A percentile compares a stretch with the other conserved stretches of the same genome.
These are phyloP conservation scores for Sicyos edulis DNA, from an alignment of 306 rosid species.

Conservation along the genomic window DNA sequence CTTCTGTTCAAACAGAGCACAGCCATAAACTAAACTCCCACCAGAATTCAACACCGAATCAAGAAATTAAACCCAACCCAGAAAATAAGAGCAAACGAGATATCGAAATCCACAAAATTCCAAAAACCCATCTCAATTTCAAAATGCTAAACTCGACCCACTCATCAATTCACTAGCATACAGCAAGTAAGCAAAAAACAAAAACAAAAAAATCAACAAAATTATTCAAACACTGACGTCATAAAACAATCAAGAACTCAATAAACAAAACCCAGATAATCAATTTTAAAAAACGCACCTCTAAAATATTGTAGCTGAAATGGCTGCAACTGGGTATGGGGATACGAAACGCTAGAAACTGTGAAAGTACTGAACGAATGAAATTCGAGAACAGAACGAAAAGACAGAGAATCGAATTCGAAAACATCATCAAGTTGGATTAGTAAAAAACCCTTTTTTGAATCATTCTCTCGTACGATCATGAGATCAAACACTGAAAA, in stretches of 20 bases:
- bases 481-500: background rate
- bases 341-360: conserved; percentile 74
- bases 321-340: conserved; percentile 45
- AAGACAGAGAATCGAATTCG: conserved; percentile 42
- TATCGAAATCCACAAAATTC: no score
- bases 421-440: conserved; percentile 35
- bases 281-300: conserved; percentile 38
- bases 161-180: conserved; percentile 10
- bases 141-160: conserved; percentile 33
- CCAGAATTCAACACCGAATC: background rate
- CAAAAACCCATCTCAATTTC: background rate
- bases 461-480: conserved; percentile 10
- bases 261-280: conserved; percentile 20
- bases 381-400: conserved; percentile 33
- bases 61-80: no score
- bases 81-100: no score
- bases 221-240: background rate
- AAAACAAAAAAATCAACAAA: background rate
- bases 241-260: background rate
- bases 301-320: conserved; percentile 68
- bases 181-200: background rate
- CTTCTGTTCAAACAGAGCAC: background rate
- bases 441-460: background rate
- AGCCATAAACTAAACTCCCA: background rate
- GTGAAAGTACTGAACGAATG: conserved; percentile 40